Evolutionary conservation across 2,329 filamentous ascomycete genomes (phyloP).

Genomic region (Elsinoe arachidis): DNA sequence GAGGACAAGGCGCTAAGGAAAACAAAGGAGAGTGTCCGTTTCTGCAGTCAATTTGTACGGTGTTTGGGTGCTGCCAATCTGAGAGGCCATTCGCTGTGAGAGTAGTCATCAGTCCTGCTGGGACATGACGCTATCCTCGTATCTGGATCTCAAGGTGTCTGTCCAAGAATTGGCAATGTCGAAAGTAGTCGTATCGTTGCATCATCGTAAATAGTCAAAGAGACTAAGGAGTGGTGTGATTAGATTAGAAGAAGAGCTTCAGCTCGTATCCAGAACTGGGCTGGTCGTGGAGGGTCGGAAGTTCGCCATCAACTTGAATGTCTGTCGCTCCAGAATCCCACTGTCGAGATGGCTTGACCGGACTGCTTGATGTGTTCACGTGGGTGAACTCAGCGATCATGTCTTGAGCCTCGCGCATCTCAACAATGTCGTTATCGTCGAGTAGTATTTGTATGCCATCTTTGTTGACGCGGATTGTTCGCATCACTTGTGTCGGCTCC

Average conservation of each 20-base stretch:
- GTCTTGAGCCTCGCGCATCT: constrained; percentile 83
- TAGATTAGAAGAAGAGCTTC: constrained; percentile 37
- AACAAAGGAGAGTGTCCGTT: constrained; percentile 6
- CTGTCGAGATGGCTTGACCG: constrained; percentile 39
- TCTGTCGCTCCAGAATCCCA: constrained; percentile 43
- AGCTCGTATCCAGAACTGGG: constrained; percentile 41
- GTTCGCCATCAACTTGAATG: constrained; percentile 41
- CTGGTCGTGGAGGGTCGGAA: constrained; percentile 35
- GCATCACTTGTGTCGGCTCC: constrained; percentile 61
- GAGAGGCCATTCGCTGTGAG: constrained; percentile 10
- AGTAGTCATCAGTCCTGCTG: constrained; percentile 2
- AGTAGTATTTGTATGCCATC: constrained; percentile 75
- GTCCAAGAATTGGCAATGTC: not conserved
- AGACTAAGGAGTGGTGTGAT: constrained; percentile 1
- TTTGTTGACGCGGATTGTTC: constrained; percentile 62
- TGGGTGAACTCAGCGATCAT: constrained; percentile 68
- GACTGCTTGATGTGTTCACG: constrained; percentile 38
- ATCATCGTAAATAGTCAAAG: constrained; percentile 11
- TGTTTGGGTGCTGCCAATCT: not conserved
- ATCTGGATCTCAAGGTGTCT: constrained; percentile 5
- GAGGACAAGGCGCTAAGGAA: not conserved
- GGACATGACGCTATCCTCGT: not conserved
- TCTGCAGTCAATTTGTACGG: constrained; percentile 8
- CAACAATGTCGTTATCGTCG: constrained; percentile 79
- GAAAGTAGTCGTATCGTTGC: not conserved